Percentiles rank a stretch among this genome's conserved stretches.
These are phyloP conservation scores for Tylopilus orsonianus DNA, from an alignment of 1,284 basidiomycete genomes.

Conservation along the genomic window DNA sequence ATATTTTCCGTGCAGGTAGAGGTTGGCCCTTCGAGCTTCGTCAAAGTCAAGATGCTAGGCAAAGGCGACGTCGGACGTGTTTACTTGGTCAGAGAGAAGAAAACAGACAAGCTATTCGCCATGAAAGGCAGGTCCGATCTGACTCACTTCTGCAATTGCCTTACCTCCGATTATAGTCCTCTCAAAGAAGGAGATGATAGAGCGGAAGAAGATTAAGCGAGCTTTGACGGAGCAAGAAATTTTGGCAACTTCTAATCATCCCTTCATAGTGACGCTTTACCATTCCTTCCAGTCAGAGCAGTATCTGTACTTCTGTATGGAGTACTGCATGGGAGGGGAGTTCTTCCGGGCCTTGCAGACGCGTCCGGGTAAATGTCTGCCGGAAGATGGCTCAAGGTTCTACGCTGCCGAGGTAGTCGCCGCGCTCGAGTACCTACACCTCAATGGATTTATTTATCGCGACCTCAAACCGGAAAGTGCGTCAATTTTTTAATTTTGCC, in stretches of 20 bases:
- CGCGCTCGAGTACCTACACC: slow-evolving; percentile 96
- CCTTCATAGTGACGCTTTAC: slow-evolving; percentile 96
- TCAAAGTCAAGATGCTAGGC: slow-evolving; percentile 93
- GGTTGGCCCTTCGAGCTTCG: slow-evolving; percentile 87
- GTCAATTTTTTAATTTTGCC: slow-evolving; percentile 35
- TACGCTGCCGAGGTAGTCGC: slow-evolving; percentile 99
- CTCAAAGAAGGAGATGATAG: slow-evolving; percentile 98
- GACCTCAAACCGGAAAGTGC: slow-evolving; percentile 99
- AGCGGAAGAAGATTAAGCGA: slow-evolving; percentile 96
- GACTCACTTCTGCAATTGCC: slow-evolving; percentile 25
- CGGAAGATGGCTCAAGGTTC: slow-evolving; percentile 94
- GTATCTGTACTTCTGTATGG: slow-evolving; percentile 97
- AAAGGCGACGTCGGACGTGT: slow-evolving; percentile 97
- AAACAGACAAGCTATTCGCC: slow-evolving; percentile 87
- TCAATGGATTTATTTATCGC: slow-evolving; percentile 99
- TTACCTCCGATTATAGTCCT: slow-evolving; percentile 63
- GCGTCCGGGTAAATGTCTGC: slow-evolving; percentile 91
- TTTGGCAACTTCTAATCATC: slow-evolving; percentile 93
- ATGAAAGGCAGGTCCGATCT: slow-evolving; percentile 79
- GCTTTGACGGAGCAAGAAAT: slow-evolving; percentile 97
- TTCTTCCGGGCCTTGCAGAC: slow-evolving; percentile 98
- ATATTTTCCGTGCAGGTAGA: slow-evolving; percentile 61
- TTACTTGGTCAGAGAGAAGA: slow-evolving; percentile 95
- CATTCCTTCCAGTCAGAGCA: slow-evolving; percentile 98
- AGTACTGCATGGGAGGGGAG: slow-evolving; percentile 99